phyloP scores from a whole-genome alignment of 2,329 filamentous ascomycete genomes.

The Pseudocercospora crystallina region DNA sequence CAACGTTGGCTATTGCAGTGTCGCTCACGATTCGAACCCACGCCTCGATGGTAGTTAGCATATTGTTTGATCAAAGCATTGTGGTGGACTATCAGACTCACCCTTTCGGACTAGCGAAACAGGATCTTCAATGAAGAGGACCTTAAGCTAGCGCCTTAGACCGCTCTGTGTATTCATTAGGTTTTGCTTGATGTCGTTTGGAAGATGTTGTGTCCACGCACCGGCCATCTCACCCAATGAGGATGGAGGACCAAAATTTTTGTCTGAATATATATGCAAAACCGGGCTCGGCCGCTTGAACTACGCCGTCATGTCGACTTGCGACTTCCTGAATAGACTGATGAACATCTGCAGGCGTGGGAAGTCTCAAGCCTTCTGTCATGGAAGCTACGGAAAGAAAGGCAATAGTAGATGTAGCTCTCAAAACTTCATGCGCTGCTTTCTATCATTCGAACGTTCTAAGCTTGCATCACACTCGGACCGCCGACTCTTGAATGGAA shows the following conservation, averaged over 20 bases:
- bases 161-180: constrained; percentile 22
- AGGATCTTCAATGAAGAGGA: not conserved
- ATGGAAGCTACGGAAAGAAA: no score
- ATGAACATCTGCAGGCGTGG: no score
- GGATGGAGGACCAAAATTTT: no score
- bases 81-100: not conserved
- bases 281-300: no score
- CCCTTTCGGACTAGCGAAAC: constrained; percentile 33
- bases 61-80: not conserved
- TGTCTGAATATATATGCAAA: not conserved
- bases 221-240: constrained; percentile 9
- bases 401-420: no score
- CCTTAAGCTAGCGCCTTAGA: constrained; percentile 35
- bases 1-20: not conserved
- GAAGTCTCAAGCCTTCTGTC: no score
- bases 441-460: no score
- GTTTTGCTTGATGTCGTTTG: not conserved
- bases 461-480: no score
- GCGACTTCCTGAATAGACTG: no score
- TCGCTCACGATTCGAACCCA: constrained; percentile 30
- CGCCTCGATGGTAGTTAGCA: not conserved
- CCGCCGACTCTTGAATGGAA: no score
- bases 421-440: no score
- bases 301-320: no score
- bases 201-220: not conserved